Percentiles rank a stretch among this genome's conserved stretches.
Conservation (phyloP, 2,329 filamentous ascomycete species). For the Pseudocercospora cruenta region DNA sequence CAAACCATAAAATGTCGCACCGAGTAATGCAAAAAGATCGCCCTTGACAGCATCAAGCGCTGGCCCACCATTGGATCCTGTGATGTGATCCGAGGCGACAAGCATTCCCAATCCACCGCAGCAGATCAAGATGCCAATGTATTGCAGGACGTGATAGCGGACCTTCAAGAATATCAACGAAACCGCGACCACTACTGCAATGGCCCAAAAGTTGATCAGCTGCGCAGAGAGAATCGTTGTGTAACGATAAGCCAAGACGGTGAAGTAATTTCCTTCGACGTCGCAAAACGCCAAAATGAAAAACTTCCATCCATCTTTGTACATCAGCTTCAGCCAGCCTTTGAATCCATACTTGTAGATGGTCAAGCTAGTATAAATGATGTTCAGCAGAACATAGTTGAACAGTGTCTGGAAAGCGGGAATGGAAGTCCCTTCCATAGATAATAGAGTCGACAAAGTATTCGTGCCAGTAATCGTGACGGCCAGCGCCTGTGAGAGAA, state of each 20-base stretch:
- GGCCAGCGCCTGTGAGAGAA: conserved; percentile 75
- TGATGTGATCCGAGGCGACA: conserved; percentile 84
- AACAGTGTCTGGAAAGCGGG: conserved; percentile 95
- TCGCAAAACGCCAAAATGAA: conserved; percentile 90
- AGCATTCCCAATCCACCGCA: conserved; percentile 89
- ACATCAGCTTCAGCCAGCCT: conserved; percentile 66
- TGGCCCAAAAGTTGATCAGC: conserved; percentile 98
- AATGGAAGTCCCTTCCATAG: conserved; percentile 70
- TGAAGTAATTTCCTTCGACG: conserved; percentile 97
- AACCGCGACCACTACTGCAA: conserved; percentile 84
- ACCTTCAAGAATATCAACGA: conserved; percentile 83
- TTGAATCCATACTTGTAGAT: conserved; percentile 77
- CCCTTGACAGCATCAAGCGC: conserved; percentile 79
- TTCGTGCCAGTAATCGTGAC: conserved; percentile 92
- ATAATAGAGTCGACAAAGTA: conserved; percentile 81
- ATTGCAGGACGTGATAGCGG: conserved; percentile 85
- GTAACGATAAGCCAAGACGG: conserved; percentile 88
- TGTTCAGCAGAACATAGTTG: conserved; percentile 83
- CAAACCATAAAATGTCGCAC: conserved; percentile 88
- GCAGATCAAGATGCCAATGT: conserved; percentile 84
- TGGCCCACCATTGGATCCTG: conserved; percentile 69
- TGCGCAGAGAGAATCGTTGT: conserved; percentile 92
- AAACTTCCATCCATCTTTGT: conserved; percentile 86
- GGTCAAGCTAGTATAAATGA: conserved; percentile 80
- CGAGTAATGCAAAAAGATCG: conserved; percentile 86